A percentile compares a stretch with the other conserved stretches of the same genome.
These are phyloP conservation scores for Prunus kanzakura DNA, from an alignment of 306 rosid species.

Conservation along the genomic window DNA sequence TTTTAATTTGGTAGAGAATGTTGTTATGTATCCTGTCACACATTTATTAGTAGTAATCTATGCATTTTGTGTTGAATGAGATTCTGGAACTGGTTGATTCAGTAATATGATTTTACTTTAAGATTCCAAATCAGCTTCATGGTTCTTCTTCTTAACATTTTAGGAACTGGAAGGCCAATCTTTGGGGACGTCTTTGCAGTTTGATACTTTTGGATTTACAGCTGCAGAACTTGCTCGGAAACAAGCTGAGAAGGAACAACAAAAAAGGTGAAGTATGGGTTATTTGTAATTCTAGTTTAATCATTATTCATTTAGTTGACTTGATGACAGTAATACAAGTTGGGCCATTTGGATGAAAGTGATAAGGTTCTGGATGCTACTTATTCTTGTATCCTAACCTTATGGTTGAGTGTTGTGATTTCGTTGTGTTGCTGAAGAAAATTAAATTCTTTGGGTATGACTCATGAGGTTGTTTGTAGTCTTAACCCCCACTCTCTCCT, in stretches of 20 bases:
- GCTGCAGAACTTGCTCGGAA: constrained; percentile 81
- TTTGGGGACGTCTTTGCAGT: constrained; percentile 79
- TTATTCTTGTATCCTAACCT: not conserved
- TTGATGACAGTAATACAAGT: constrained; percentile 5
- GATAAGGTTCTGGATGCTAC: not conserved
- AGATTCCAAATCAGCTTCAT: constrained; percentile 12
- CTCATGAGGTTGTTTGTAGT: not conserved
- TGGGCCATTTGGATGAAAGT: not conserved
- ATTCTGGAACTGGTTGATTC: not conserved
- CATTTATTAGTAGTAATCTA: not conserved
- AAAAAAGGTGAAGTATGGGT: constrained; percentile 57
- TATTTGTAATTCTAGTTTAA: not conserved
- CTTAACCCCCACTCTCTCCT: not conserved
- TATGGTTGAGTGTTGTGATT: not conserved
- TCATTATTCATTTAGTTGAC: not conserved
- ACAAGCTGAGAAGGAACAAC: constrained; percentile 90
- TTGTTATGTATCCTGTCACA: not conserved
- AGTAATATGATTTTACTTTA: not conserved
- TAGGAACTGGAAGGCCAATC: constrained; percentile 84
- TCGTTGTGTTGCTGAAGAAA: not conserved
- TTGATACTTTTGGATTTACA: constrained; percentile 91
- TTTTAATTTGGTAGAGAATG: not conserved
- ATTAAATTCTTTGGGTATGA: not conserved
- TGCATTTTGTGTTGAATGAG: not conserved
- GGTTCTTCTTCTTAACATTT: constrained; percentile 16